A percentile compares a stretch with the other conserved stretches of the same genome.
Evolutionary conservation across 352 stramenopile species (phyloP).

Genomic region (Globisporangium splendens): DNA sequence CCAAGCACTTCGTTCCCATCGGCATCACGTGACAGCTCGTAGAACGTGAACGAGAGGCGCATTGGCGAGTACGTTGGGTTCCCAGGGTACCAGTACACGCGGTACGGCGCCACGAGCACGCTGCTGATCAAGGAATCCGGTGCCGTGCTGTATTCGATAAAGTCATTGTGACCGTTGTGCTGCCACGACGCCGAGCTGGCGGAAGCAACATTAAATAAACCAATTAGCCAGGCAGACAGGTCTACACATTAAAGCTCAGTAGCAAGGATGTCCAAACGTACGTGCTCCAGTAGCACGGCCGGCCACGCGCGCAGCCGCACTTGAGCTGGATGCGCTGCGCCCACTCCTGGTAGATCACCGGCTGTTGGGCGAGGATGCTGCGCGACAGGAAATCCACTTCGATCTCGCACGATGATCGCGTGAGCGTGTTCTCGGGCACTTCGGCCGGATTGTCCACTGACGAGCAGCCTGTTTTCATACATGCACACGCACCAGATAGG

Average conservation of each 20-base stretch:
- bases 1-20: conserved; percentile 8
- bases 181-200: conserved; percentile 2
- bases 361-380: conserved; percentile 16
- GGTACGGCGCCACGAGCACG: conserved; percentile 54
- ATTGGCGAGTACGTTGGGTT: conserved; percentile 58
- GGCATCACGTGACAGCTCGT: conserved; percentile 18
- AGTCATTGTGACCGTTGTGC: background rate
- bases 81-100: conserved; percentile 65
- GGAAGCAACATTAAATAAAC: no score
- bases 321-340: conserved; percentile 43
- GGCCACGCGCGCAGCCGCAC: conserved; percentile 58
- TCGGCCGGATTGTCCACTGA: conserved; percentile 51
- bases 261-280: conserved; percentile 22
- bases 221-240: background rate
- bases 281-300: conserved; percentile 82
- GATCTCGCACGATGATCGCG: conserved; percentile 29
- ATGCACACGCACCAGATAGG: background rate
- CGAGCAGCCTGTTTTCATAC: conserved; percentile 27
- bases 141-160: conserved; percentile 48
- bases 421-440: conserved; percentile 44
- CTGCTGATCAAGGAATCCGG: conserved; percentile 33
- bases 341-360: conserved; percentile 30
- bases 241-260: conserved; percentile 30
- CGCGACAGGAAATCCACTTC: conserved; percentile 28
- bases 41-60: conserved; percentile 48